A percentile compares a stretch with the other conserved stretches of the same genome.
phyloP scores from a whole-genome alignment of 306 rosid species.

The Dryas alaskensis region DNA sequence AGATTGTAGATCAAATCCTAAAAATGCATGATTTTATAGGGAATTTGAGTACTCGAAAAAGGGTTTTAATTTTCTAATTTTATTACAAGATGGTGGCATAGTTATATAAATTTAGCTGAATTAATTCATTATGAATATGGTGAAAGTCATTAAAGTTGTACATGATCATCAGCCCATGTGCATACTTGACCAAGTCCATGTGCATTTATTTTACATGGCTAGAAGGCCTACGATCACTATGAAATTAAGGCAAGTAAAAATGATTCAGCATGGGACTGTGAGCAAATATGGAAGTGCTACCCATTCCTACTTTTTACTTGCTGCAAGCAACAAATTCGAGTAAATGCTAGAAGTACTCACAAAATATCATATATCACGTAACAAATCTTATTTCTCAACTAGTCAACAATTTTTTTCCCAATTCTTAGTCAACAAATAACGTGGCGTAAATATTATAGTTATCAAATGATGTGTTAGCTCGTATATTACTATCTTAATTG shows the following conservation, averaged over 20 bases:
- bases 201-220: neutral
- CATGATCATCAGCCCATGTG: neutral
- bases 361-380: neutral
- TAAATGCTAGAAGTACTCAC: neutral
- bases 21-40: too few species aligned
- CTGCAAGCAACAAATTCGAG: neutral
- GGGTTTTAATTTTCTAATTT: too few species aligned
- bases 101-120: too few species aligned
- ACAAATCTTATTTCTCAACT: neutral
- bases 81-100: too few species aligned
- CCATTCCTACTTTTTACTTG: slow-evolving; percentile 1
- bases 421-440: too few species aligned
- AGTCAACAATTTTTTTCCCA: neutral
- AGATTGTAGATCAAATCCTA: too few species aligned
- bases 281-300: neutral
- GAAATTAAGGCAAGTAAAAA: neutral
- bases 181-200: neutral
- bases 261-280: neutral
- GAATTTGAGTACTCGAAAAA: too few species aligned
- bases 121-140: too few species aligned
- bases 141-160: neutral
- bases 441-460: too few species aligned
- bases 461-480: too few species aligned
- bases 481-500: too few species aligned
- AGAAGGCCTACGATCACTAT: neutral